Base-by-base conservation (phyloP, 2,329 filamentous ascomycete genomes). In the Purpureocillium lavendulum region DNA sequence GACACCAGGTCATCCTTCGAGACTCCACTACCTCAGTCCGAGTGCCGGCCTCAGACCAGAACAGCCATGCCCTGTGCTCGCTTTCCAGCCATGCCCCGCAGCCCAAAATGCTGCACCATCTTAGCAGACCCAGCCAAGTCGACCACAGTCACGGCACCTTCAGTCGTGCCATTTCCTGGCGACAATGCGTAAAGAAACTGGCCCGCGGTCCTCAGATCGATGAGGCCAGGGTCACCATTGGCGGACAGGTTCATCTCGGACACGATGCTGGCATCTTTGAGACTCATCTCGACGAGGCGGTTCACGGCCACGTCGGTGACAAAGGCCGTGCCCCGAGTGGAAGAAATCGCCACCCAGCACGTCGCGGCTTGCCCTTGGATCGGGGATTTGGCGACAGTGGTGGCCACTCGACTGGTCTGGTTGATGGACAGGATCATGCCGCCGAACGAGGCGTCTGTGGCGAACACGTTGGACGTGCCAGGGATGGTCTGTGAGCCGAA, bases 371-470 rank as follows among this genome's bases (percentile, higher is more conserved):
- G 77, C 30, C 63, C 70, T 0, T 59, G 57, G 11, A 82, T 58
- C 1, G 51, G 46, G n/a, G 60, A 58, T 35, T 56, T 62, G n/a
- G 57, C 60, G 29, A 59, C 55, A 54, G 2, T 64, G 62, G 10
- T 49, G 38, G 12, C 53, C 46, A 7, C 10, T 10, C 21, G 21
- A 10, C 21, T 26, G 21, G 43, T 58, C 4, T 39, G 34, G 34
- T 71, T 59, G 16, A 75, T 45, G 1, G 61, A 55, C 2, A 81
- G 52, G 5, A 77, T 60, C 0, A 65, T 68, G 0, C 58, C 70
- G 6, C 77, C 77, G 39, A 81, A 78, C 0, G 73, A 71, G 0
- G 76, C 69, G 40, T 82, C 77, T 0, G 76, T 75, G 0, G 65
- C 66, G 43, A 81, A 75, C 30, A 79, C 49, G 24, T 66, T 53